phyloP scores from a whole-genome alignment of 2,329 filamentous ascomycete genomes.

The Apiospora sp. region DNA sequence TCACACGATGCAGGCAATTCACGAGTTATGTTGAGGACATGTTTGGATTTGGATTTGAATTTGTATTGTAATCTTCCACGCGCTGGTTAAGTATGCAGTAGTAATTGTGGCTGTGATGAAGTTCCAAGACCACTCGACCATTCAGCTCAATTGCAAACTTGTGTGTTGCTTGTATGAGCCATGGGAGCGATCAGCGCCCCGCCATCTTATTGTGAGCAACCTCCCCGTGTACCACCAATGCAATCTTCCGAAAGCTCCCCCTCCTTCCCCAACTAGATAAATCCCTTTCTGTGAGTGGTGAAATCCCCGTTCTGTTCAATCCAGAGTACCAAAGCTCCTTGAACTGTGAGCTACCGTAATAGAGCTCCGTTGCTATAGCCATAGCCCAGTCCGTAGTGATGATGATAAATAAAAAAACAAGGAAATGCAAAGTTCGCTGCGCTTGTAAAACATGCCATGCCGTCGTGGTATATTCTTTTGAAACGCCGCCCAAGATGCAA shows the following conservation, averaged over 20 bases:
- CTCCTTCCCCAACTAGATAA: background rate
- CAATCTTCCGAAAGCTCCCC: background rate
- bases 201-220: background rate
- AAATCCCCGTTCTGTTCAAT: constrained; percentile 18
- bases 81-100: background rate
- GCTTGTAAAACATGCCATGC: constrained; percentile 23
- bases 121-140: constrained; percentile 20
- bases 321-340: constrained; percentile 18
- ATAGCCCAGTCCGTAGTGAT: constrained; percentile 10
- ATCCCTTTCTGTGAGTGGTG: constrained; percentile 14
- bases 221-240: background rate
- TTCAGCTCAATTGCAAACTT: background rate
- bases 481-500: constrained; percentile 46
- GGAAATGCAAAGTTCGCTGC: constrained; percentile 18
- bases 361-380: constrained; percentile 12
- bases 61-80: background rate
- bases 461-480: constrained; percentile 25
- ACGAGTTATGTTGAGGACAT: background rate
- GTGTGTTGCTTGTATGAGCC: background rate
- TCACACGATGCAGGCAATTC: background rate
- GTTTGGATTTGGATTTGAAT: background rate
- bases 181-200: constrained; percentile 20
- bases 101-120: background rate
- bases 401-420: constrained; percentile 20
- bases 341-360: background rate